These are phyloP conservation scores for Blastosporella zonata DNA, from an alignment of 1,284 basidiomycete species.

Conservation along the genomic window DNA sequence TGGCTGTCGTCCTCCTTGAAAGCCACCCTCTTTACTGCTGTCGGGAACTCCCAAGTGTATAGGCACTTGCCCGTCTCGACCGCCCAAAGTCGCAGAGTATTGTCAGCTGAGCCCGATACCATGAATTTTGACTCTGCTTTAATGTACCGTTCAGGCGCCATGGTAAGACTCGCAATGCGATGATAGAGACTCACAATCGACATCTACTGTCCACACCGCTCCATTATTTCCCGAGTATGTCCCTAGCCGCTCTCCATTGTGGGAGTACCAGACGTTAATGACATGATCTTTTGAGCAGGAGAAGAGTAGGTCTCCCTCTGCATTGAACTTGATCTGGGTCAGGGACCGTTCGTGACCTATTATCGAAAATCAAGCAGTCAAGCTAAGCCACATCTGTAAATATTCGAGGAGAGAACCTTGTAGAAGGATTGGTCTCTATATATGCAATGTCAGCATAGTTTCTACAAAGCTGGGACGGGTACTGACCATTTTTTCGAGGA, in stretches of 20 bases:
- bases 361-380: conserved; percentile 13
- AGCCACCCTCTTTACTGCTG: conserved; percentile 93
- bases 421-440: conserved; percentile 40
- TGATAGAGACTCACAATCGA: conserved; percentile 74
- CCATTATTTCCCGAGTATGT: conserved; percentile 98
- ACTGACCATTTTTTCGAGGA: conserved; percentile 22
- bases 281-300: conserved; percentile 94
- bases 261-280: conserved; percentile 98
- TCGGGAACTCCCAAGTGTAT: conserved; percentile 95
- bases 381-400: neutral
- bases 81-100: conserved; percentile 89
- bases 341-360: conserved; percentile 95
- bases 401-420: conserved; percentile 31
- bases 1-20: conserved; percentile 86
- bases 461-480: neutral
- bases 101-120: conserved; percentile 89
- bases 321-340: conserved; percentile 97
- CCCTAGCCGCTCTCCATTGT: conserved; percentile 96
- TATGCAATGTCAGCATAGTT: neutral
- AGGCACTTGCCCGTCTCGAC: conserved; percentile 90
- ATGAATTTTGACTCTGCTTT: conserved; percentile 83
- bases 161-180: conserved; percentile 7
- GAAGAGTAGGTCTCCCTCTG: conserved; percentile 95
- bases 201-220: conserved; percentile 94
- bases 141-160: conserved; percentile 6